Evolutionary conservation across 805 yeast species (phyloP).

Genomic region (Candida maris): DNA sequence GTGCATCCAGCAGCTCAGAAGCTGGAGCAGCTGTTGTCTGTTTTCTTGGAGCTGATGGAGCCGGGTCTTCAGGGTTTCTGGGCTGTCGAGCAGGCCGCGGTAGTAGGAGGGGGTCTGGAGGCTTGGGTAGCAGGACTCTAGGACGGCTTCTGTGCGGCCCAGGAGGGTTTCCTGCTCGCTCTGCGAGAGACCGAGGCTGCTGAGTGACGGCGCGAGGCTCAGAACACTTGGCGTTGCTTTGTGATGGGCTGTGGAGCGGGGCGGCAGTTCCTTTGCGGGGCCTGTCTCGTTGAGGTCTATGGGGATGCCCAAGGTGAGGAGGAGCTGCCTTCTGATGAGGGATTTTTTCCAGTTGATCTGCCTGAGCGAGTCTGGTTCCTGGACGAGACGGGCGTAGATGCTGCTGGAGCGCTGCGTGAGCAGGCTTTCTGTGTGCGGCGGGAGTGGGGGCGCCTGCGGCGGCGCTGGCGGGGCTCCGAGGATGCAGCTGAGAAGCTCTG

Average conservation of each 20-base stretch:
- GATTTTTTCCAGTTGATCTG: constrained; percentile 71
- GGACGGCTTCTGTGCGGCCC: constrained; percentile 17
- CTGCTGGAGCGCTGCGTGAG: constrained; percentile 24
- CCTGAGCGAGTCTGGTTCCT: constrained; percentile 41
- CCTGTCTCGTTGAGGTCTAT: constrained; percentile 60
- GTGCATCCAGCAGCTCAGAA: constrained; percentile 46
- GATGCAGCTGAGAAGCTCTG: constrained; percentile 1
- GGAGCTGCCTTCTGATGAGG: constrained; percentile 57
- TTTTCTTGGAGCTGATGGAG: constrained; percentile 36
- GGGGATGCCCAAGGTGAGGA: constrained; percentile 68
- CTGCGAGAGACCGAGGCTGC: constrained; percentile 28
- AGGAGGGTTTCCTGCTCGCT: constrained; percentile 28
- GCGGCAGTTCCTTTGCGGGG: constrained; percentile 8
- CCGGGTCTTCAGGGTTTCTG: constrained; percentile 36
- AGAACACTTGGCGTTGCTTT: constrained; percentile 10
- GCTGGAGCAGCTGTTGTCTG: constrained; percentile 33
- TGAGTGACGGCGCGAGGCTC: constrained; percentile 33
- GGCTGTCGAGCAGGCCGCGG: constrained; percentile 12
- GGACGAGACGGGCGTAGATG: constrained; percentile 23
- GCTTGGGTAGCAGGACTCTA: constrained; percentile 21
- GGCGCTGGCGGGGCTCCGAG: constrained; percentile 10
- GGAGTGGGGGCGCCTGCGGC: not conserved
- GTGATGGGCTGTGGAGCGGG: not conserved
- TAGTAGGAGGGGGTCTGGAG: constrained; percentile 27
- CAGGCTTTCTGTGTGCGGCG: constrained; percentile 1